These are phyloP conservation scores for Trichoderma pleuroti DNA, from an alignment of 2,329 filamentous ascomycete species.

Conservation along the genomic window DNA sequence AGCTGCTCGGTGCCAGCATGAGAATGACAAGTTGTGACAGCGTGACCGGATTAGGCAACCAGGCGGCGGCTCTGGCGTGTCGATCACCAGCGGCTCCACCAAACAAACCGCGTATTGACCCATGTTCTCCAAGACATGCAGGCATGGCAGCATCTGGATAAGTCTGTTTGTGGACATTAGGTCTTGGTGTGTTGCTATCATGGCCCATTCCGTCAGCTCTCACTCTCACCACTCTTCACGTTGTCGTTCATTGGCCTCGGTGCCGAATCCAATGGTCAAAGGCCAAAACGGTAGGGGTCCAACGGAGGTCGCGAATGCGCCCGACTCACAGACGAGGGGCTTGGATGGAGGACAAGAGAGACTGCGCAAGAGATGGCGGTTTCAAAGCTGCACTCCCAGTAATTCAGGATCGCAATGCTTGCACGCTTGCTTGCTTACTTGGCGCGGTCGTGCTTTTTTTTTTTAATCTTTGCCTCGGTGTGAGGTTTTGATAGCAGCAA, in stretches of 20 bases:
- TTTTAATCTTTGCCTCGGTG: not conserved
- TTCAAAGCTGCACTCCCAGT: not conserved
- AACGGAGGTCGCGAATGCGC: not conserved
- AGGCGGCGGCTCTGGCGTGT: constrained; percentile 14
- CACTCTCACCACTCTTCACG: not conserved
- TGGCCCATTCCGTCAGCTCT: not conserved
- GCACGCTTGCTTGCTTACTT: not conserved
- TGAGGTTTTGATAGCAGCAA: not conserved
- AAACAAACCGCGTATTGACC: constrained; percentile 14
- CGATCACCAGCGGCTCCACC: constrained; percentile 18
- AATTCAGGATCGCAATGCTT: not conserved
- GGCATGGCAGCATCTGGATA: not conserved
- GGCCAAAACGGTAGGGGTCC: not conserved
- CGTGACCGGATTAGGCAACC: constrained; percentile 18
- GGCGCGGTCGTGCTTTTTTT: not conserved
- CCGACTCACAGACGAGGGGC: not conserved
- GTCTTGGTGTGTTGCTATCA: constrained; percentile 3
- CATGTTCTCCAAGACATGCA: constrained; percentile 5
- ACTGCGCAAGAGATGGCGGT: not conserved
- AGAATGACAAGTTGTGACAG: not conserved
- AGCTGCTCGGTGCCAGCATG: constrained; percentile 3
- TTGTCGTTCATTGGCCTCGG: not conserved
- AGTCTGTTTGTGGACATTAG: not conserved
- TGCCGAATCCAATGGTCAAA: not conserved
- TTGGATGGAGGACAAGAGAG: not conserved